These are phyloP conservation scores for Venturia oleaginea DNA, from an alignment of 2,329 filamentous ascomycete genomes.

Conservation along the genomic window DNA sequence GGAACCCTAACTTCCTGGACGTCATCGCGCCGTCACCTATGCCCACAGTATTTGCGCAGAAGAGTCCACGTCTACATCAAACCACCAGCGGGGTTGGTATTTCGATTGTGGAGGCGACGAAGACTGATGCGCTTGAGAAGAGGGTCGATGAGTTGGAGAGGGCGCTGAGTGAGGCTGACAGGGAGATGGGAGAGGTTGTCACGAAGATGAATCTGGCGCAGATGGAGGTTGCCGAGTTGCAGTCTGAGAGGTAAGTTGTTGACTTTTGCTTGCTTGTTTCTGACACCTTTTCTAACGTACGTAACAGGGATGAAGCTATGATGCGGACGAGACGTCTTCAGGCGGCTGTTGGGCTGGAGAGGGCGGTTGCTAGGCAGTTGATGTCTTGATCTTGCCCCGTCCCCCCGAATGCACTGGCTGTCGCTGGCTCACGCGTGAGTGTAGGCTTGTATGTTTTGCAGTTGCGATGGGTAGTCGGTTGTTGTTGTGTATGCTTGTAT, in stretches of 20 bases:
- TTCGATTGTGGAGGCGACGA: conserved; percentile 56
- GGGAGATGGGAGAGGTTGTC: conserved; percentile 77
- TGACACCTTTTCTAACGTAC: conserved; percentile 5
- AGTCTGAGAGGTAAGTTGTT: conserved; percentile 49
- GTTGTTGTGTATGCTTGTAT: background rate
- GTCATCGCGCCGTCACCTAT: conserved; percentile 14
- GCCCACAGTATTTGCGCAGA: conserved; percentile 41
- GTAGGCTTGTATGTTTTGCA: background rate
- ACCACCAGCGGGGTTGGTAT: conserved; percentile 49
- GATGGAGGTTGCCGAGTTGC: conserved; percentile 72
- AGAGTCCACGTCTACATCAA: conserved; percentile 51
- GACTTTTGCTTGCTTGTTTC: background rate
- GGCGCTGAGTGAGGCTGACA: conserved; percentile 64
- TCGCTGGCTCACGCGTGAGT: background rate
- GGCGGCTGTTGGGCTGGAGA: conserved; percentile 55
- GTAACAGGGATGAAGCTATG: conserved; percentile 57
- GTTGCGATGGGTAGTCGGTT: background rate
- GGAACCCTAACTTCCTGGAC: background rate
- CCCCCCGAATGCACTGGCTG: background rate
- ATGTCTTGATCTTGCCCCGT: conserved; percentile 22
- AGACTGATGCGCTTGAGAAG: conserved; percentile 66
- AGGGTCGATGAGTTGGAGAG: conserved; percentile 79
- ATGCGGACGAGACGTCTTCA: conserved; percentile 63
- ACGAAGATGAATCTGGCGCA: conserved; percentile 73
- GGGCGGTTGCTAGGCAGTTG: conserved; percentile 47